Evolutionary conservation across 2,329 filamentous ascomycete genomes (phyloP), one percentile per base, ranked within the genome.

Genomic region (Exophiala mesophila): DNA sequence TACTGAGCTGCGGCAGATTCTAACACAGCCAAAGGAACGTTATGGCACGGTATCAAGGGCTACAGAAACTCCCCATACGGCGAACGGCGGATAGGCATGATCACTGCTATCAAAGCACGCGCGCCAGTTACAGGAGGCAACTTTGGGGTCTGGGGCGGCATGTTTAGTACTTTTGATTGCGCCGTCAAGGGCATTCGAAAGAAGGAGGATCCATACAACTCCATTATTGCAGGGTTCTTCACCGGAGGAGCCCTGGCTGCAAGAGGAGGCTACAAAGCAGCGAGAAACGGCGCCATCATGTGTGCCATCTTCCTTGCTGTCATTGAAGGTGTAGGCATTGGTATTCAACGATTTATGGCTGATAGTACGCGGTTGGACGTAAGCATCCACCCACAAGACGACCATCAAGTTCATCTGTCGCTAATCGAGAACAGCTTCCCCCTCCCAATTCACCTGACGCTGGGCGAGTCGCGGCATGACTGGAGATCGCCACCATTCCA

Each of bases 181-280:
- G 85, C 89, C 16, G 85, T 96, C 50, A 98, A 97, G 76, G 90
- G 90, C 44, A 72, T 90, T 43, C 75, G 88, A 54, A 87, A 92
- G 76, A 97, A 96, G 82, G 92, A 98, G 67, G 92, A 97, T 64
- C 88, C 92, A 10, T 97, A 88, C 73, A 97, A 97, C 70, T 88
- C 89, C 59, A 97, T 98, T 64, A 94, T 90, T 57, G 92, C 90
- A 30, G 92, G 92, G 40, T 96, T 96, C 76, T 90, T 96, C 68
- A 97, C 92, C 3, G 89, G 88, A 59, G 92, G 92, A 56, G 80
- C 90, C 20, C 76, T 98, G 23, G 92, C 92, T 38, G 82, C 97
- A 50, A 80, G 92, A 69, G 92, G 92, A 59, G 92, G 92, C 45
- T 83, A 84, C 66, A 89, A 87, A 72, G 88, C 90, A 16, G 88